Evolutionary conservation across 2,329 filamentous ascomycete genomes (phyloP), one percentile per base, ranked within the genome.

Genomic region (Colletotrichum lindemuthianum): DNA sequence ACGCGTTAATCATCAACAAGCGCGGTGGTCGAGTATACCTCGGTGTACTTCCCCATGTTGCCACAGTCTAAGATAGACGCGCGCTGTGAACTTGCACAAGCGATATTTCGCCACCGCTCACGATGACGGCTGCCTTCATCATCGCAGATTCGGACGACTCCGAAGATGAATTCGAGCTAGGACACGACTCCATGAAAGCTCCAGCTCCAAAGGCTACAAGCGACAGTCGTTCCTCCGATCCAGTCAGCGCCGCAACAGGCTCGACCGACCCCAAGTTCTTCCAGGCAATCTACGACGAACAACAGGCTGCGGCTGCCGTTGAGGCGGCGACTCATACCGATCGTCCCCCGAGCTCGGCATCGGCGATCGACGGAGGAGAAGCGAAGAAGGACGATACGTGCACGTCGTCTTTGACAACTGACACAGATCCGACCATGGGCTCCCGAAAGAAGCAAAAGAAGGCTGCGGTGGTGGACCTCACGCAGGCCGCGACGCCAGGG

Each of bases 251-350:
- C 59, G 70, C 70, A 41, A 76, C 77, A 7, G 74, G 71, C 24
- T 85, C 82, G 13, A 85, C 83, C 1, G 81, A 85, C 61, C 76
- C 78, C 2, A 77, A 75, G 0, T 81, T 84, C 67, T 85, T 85
- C 66, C 78, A 78, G 50, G 76, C 73, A 53, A 70, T 85, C 9
- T 84, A 83, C 61, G 75, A 82, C 24, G 79, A 83, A 51, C 81
- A 85, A 68, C 76, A 77, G 43, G 73, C 74, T 39, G 74, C 75
- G 9, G 68, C 60, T 16, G 39, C n/a, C 12, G 11, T 15, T 15
- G 44, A 52, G 6, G n/a, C 15, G 8, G 50, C 16, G 6, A 44
- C n/a, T 13, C 39, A 44, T 9, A 41, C 50, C 24, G 32, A 36
- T 8, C 34, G 37, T 32, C 32, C 16, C 6, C 33, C 50, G 10